Evolutionary conservation across 2,329 filamentous ascomycete genomes (phyloP).

Genomic region (Aspergillus persii): DNA sequence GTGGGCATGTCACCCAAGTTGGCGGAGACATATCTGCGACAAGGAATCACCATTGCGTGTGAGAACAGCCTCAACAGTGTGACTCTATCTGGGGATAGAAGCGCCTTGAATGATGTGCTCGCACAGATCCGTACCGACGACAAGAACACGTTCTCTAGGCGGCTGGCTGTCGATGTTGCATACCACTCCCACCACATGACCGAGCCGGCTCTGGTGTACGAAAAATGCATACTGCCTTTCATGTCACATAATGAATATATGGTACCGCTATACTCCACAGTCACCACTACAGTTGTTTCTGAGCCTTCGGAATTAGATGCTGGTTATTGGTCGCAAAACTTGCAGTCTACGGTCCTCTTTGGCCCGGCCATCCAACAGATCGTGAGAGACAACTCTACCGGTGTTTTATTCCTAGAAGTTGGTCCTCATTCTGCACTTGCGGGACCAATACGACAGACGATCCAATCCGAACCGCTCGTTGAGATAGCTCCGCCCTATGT

Average conservation of each 20-base stretch:
- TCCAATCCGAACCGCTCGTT: neutral
- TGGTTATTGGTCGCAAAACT: conserved; percentile 25
- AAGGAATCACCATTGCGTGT: conserved; percentile 21
- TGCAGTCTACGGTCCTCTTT: conserved; percentile 26
- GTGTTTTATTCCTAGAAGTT: conserved; percentile 22
- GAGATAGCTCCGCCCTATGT: conserved; percentile 1
- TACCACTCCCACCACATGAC: conserved; percentile 24
- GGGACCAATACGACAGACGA: conserved; percentile 22
- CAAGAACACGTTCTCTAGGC: conserved; percentile 8
- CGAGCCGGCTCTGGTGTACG: conserved; percentile 10
- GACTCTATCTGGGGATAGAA: conserved; percentile 21
- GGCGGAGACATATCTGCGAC: conserved; percentile 13
- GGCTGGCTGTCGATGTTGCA: conserved; percentile 13
- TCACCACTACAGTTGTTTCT: conserved; percentile 5
- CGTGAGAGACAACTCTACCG: neutral
- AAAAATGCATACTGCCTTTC: conserved; percentile 3
- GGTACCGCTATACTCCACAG: conserved; percentile 19
- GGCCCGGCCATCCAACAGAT: conserved; percentile 8
- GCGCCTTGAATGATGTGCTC: conserved; percentile 4
- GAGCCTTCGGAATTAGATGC: conserved; percentile 13
- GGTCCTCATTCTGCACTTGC: conserved; percentile 27
- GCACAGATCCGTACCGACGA: conserved; percentile 8
- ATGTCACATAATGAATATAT: conserved; percentile 1
- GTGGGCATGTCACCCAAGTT: conserved; percentile 16
- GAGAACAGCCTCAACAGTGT: conserved; percentile 27